Base-by-base conservation (phyloP, 169 alveolate genomes). In the Hammondia hammondi region DNA sequence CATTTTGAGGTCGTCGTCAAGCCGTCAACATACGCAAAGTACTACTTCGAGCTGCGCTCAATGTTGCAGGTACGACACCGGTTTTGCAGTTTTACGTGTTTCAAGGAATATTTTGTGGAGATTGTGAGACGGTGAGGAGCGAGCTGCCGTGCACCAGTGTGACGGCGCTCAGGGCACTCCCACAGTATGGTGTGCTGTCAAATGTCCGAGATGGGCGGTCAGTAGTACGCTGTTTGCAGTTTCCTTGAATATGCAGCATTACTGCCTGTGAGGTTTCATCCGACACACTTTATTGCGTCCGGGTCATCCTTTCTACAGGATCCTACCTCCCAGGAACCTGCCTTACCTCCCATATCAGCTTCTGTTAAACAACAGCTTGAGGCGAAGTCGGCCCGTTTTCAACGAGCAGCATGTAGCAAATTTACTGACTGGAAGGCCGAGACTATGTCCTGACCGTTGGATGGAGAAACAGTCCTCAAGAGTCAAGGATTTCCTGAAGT, bases 41-140 rank as follows among this genome's bases (percentile, higher is more conserved):
- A 97, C 94, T 98, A 98, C 95, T 97, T 97, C 94, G 98, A 97
- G 92, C 95, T 98, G 37, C 96, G 98, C 95, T 97, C 98, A 14
- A 95, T 97, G 72, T 97, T 96, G 94, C 97, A 96, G 56, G 81
- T 87, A n/a, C 46, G 92, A 14, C 92, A 21, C 35, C 19, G 61
- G 9, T 7, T 14, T 10, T 52, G 19, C 61, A 10, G 61, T 52
- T 52, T 52, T 14, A 52, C 12, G 61, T 52, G 61, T 52, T 10
- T 52, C 61, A 52, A 52, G 39, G 82, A 14, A 32, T n/a, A 12
- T 32, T 27, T 29, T 32, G 32, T 71, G 19, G 32, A 4, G n/a
- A 10, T 7, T 52, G 5, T 52, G 19, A 52, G 10, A 52, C 19
- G 61, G 61, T 81, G 29, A 35, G 56, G 32, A 19, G 61, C 56